These are phyloP conservation scores for Zygosaccharomyces sapae DNA, from an alignment of 1,139 yeast genomes.

Conservation along the genomic window DNA sequence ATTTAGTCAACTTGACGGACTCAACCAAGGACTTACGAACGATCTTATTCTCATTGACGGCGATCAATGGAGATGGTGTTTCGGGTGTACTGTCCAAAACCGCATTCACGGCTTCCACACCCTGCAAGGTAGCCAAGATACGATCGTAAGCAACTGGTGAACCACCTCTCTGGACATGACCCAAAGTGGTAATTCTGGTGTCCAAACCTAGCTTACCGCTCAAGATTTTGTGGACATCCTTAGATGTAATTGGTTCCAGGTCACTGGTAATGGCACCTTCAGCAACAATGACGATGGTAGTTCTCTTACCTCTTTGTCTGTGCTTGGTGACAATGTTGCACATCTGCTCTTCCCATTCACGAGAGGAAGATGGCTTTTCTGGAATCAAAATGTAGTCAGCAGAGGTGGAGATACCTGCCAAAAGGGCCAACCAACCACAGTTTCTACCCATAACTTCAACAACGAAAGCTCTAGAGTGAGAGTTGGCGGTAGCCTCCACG, in stretches of 20 bases:
- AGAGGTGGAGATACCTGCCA: constrained; percentile 94
- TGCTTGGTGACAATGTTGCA: constrained; percentile 68
- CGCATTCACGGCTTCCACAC: constrained; percentile 95
- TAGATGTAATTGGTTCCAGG: constrained; percentile 73
- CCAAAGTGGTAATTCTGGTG: constrained; percentile 90
- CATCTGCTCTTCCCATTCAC: constrained; percentile 73
- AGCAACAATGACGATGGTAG: constrained; percentile 92
- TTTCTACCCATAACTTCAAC: constrained; percentile 99
- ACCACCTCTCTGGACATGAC: constrained; percentile 99
- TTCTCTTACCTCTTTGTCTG: constrained; percentile 82
- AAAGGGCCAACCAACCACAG: constrained; percentile 96
- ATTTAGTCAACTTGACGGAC: constrained; percentile 79
- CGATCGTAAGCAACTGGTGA: constrained; percentile 94
- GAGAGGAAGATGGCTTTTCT: constrained; percentile 71
- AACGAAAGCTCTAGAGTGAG: constrained; percentile 96
- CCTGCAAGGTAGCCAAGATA: constrained; percentile 86
- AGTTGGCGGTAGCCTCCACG: constrained; percentile 94
- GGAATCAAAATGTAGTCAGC: constrained; percentile 95
- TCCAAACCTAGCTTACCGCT: constrained; percentile 77
- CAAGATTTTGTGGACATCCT: constrained; percentile 73
- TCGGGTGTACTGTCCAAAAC: constrained; percentile 84
- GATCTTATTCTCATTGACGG: constrained; percentile 79
- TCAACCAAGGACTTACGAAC: constrained; percentile 80
- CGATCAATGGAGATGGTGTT: constrained; percentile 94
- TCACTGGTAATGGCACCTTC: constrained; percentile 93